A percentile compares a stretch with the other conserved stretches of the same genome.
phyloP scores from a whole-genome alignment of 2,329 filamentous ascomycete genomes.

The Fusarium sp. region DNA sequence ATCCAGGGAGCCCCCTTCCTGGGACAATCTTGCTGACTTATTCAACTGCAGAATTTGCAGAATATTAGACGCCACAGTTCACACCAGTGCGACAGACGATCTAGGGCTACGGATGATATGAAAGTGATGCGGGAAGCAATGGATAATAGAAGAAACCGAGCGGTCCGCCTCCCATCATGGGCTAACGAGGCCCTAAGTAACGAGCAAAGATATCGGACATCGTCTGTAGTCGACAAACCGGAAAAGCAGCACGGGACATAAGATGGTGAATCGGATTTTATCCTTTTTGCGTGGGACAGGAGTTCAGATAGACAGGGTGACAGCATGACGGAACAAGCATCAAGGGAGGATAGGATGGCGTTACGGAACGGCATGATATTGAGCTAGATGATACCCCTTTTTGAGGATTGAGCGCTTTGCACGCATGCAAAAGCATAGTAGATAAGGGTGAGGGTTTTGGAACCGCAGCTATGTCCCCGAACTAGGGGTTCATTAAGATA shows the following conservation, averaged over 20 bases:
- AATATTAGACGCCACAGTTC: conserved; percentile 45
- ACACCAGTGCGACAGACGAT: conserved; percentile 16
- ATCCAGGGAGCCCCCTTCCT: neutral
- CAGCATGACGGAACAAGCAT: neutral
- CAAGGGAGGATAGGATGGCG: conserved; percentile 17
- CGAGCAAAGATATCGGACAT: conserved; percentile 22
- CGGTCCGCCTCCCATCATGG: conserved; percentile 48
- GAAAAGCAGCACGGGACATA: conserved; percentile 8
- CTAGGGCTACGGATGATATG: conserved; percentile 45
- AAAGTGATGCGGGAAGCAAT: conserved; percentile 50
- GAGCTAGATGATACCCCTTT: conserved; percentile 37
- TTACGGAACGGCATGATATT: conserved; percentile 33
- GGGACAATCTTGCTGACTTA: conserved; percentile 21
- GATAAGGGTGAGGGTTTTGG: neutral
- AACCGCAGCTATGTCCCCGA: neutral
- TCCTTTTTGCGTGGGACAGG: neutral
- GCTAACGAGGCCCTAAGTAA: conserved; percentile 47
- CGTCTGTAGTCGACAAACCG: conserved; percentile 16
- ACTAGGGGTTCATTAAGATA: neutral
- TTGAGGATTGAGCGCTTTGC: conserved; percentile 18
- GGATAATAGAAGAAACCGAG: conserved; percentile 44
- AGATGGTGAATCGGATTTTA: neutral
- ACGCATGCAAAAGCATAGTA: neutral
- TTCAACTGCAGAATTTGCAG: conserved; percentile 47
- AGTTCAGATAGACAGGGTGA: conserved; percentile 6